Conservation (phyloP, 495 filamentous ascomycete genomes). For the Talaromyces proteolyticus region DNA sequence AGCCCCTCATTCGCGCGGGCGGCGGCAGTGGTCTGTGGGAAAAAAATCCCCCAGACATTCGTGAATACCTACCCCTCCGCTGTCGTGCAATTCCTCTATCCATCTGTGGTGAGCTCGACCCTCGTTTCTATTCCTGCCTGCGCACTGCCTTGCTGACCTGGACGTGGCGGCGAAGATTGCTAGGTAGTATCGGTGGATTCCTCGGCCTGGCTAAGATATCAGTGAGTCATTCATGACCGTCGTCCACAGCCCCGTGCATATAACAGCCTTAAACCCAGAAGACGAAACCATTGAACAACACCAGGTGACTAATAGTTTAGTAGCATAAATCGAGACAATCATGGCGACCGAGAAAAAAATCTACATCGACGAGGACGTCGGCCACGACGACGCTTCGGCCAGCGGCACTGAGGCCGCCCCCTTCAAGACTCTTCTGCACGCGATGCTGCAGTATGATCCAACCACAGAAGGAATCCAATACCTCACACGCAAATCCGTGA, state of each 20-base stretch:
- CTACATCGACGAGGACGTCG: slow-evolving; percentile 76
- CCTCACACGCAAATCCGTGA: slow-evolving; percentile 60
- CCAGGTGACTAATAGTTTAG: no score
- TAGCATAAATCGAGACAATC: background rate
- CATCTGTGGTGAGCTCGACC: no score
- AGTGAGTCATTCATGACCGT: slow-evolving; percentile 17
- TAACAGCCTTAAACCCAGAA: no score
- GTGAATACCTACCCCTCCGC: no score
- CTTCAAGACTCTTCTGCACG: slow-evolving; percentile 74
- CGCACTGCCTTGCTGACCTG: background rate
- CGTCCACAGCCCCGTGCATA: no score
- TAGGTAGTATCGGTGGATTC: background rate
- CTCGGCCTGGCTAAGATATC: background rate
- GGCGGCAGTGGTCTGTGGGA: no score
- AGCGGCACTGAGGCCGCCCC: slow-evolving; percentile 66
- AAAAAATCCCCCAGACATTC: no score
- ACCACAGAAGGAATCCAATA: slow-evolving; percentile 52
- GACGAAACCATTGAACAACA: no score
- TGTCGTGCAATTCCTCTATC: no score
- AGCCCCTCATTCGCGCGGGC: background rate
- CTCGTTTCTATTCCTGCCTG: background rate
- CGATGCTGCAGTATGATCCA: slow-evolving; percentile 66
- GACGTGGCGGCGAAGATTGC: background rate
- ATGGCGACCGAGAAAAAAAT: slow-evolving; percentile 24
- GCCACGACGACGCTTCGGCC: slow-evolving; percentile 61